Base-by-base conservation (phyloP, 1,284 basidiomycete species). In the Porodaedalea pini region DNA sequence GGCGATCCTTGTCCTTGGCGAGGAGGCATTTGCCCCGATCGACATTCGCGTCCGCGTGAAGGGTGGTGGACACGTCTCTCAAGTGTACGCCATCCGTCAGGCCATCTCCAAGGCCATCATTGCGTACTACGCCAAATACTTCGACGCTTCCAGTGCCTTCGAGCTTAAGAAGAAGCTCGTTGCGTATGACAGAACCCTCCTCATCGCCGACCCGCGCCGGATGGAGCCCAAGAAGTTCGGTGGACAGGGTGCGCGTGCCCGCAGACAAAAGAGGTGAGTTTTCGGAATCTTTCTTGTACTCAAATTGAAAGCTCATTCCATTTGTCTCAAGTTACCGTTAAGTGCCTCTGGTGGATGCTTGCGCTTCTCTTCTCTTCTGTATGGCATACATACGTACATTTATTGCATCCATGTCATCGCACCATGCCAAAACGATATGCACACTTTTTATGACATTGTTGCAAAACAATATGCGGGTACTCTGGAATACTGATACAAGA, bases 161-260 rank as follows among this genome's bases (percentile, higher is more conserved):
- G 94, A 95, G 77, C 75, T 98, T 75, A 96, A 96, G 85, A 97
- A 97, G 84, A 92, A 92, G 74, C 78, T 97, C 65, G 90, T 97
- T 61, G 86, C 92, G 25, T 98, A 98, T 75, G 94, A 98, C 82
- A 83, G 97, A 70, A 88, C 92, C 57, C 81, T 98, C 62, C 79
- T 99, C 71, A 97, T 99, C 69, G 94, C 97, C 66, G 97, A 99
- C 79, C 97, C 97, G 68, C 89, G 95, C 77, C 90, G 95, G 80
- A 92, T 92, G 89, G 96, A 99, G 78, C 96, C 96, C 70, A 98
- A 98, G 90, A 99, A 98, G 79, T 96, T 98, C 73, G 94, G 94
- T 84, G 94, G 94, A 81, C 81, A 79, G 72, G 94, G 94, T 88
- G 94, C 94, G 65, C 92, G 93, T 84, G 91, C 92, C 63, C 90